Percentiles rank a stretch among this genome's conserved stretches.
phyloP scores from a whole-genome alignment of 371 early-diverging fungal genomes.

The Lichtheimia corymbifera region DNA sequence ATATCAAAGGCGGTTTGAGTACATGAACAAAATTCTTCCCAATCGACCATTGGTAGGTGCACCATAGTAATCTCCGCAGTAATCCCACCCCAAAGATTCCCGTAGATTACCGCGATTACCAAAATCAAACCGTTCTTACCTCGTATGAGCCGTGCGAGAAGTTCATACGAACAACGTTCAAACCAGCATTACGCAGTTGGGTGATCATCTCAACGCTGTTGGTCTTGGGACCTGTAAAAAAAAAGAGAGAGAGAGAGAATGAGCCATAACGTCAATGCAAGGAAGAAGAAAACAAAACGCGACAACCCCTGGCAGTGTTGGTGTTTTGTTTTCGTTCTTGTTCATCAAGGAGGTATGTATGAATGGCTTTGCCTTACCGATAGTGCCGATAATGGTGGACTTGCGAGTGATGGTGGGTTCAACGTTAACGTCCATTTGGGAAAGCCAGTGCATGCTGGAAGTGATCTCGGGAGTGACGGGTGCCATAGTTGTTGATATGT shows the following conservation, averaged over 20 bases:
- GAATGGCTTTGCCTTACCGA: slow-evolving; percentile 44
- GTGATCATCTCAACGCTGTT: slow-evolving; percentile 85
- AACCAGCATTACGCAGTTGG: slow-evolving; percentile 88
- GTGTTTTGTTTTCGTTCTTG: background rate
- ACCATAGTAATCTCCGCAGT: slow-evolving; percentile 1
- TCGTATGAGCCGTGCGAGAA: slow-evolving; percentile 96
- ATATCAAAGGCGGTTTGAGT: background rate
- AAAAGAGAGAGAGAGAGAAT: background rate
- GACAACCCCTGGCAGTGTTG: background rate
- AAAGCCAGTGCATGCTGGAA: slow-evolving; percentile 76
- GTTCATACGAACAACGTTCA: slow-evolving; percentile 94
- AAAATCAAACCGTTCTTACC: slow-evolving; percentile 35
- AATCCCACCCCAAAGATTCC: slow-evolving; percentile 7
- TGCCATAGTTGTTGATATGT: slow-evolving; percentile 8
- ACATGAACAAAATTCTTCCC: background rate
- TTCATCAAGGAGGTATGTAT: no score
- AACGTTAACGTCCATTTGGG: slow-evolving; percentile 66
- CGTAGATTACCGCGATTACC: slow-evolving; percentile 16
- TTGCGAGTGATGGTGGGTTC: slow-evolving; percentile 71
- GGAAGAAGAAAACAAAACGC: background rate
- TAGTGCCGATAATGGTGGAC: slow-evolving; percentile 82
- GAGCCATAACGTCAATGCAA: background rate
- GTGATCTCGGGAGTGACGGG: slow-evolving; percentile 33
- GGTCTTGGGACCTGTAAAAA: slow-evolving; percentile 71
- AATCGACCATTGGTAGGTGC: no score